Conservation (phyloP, 2,329 filamentous ascomycete genomes). For the Colletotrichum scovillei region DNA sequence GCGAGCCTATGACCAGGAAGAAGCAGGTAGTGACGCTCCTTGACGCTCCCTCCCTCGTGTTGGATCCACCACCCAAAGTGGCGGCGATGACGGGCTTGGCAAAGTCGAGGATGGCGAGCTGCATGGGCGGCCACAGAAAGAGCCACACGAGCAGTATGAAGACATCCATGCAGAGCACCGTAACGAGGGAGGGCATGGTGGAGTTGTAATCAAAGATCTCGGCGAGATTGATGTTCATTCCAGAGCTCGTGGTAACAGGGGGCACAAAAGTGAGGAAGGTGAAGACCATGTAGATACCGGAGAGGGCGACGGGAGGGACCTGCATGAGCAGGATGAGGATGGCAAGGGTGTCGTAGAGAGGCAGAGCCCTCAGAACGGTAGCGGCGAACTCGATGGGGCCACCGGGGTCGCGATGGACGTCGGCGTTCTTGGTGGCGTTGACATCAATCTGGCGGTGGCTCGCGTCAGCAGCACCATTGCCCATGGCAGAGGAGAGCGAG, state of each 20-base stretch:
- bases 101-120: slow-evolving; percentile 88
- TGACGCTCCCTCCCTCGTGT: slow-evolving; percentile 74
- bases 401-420: slow-evolving; percentile 77
- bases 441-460: slow-evolving; percentile 76
- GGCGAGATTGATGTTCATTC: slow-evolving; percentile 83
- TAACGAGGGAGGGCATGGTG: slow-evolving; percentile 86
- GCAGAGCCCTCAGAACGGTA: slow-evolving; percentile 90
- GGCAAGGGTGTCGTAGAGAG: slow-evolving; percentile 93
- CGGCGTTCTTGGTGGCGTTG: slow-evolving; percentile 74
- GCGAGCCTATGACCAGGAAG: slow-evolving; percentile 71
- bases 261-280: slow-evolving; percentile 93
- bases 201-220: slow-evolving; percentile 92
- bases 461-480: slow-evolving; percentile 54
- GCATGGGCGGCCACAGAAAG: slow-evolving; percentile 86
- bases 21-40: slow-evolving; percentile 79
- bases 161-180: slow-evolving; percentile 85
- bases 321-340: slow-evolving; percentile 97
- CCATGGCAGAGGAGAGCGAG: slow-evolving; percentile 52
- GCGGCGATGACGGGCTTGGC: slow-evolving; percentile 94
- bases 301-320: slow-evolving; percentile 87
- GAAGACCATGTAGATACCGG: slow-evolving; percentile 91
- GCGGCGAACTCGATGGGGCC: slow-evolving; percentile 82
- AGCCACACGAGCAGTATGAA: slow-evolving; percentile 88
- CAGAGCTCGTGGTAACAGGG: slow-evolving; percentile 80
- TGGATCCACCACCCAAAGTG: slow-evolving; percentile 85